phyloP scores from a whole-genome alignment of 2,329 filamentous ascomycete genomes.

The Ascochyta rabiei region DNA sequence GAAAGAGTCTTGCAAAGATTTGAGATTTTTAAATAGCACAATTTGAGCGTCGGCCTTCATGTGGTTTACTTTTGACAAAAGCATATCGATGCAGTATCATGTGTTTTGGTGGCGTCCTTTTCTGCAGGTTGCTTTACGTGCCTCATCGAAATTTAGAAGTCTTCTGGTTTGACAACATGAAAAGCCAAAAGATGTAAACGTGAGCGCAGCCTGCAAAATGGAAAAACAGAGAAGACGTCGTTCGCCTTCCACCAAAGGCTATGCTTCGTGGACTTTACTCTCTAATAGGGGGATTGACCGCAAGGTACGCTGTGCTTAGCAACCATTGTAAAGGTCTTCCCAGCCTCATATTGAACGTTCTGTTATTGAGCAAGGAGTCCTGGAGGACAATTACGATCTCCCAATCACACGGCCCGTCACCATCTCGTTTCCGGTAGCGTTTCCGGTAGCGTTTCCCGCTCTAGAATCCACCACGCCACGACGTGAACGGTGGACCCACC shows the following conservation, averaged over 20 bases:
- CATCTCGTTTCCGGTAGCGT: constrained; percentile 7
- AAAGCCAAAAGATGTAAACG: too few relatives aligned
- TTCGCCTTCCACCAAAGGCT: background rate
- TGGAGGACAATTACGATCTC: constrained; percentile 3
- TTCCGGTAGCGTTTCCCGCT: constrained; percentile 9
- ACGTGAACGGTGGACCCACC: constrained; percentile 13
- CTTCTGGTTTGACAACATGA: too few relatives aligned
- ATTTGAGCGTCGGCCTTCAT: too few relatives aligned
- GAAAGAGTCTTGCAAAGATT: too few relatives aligned
- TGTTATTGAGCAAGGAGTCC: background rate
- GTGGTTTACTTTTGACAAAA: too few relatives aligned
- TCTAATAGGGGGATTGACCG: constrained; percentile 6
- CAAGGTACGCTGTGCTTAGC: background rate
- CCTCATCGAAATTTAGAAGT: too few relatives aligned
- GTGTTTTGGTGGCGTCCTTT: too few relatives aligned
- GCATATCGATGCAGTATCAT: too few relatives aligned
- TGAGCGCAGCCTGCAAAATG: too few relatives aligned
- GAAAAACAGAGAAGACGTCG: too few relatives aligned
- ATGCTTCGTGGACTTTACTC: background rate
- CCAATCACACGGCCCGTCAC: background rate
- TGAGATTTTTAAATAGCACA: too few relatives aligned
- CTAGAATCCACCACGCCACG: constrained; percentile 10
- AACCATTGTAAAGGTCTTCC: background rate
- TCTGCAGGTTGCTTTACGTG: too few relatives aligned
- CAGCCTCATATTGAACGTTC: background rate